Percentiles rank a stretch among this genome's conserved stretches.
phyloP scores from a whole-genome alignment of 352 stramenopile genomes.

The Phytophthora pisi region DNA sequence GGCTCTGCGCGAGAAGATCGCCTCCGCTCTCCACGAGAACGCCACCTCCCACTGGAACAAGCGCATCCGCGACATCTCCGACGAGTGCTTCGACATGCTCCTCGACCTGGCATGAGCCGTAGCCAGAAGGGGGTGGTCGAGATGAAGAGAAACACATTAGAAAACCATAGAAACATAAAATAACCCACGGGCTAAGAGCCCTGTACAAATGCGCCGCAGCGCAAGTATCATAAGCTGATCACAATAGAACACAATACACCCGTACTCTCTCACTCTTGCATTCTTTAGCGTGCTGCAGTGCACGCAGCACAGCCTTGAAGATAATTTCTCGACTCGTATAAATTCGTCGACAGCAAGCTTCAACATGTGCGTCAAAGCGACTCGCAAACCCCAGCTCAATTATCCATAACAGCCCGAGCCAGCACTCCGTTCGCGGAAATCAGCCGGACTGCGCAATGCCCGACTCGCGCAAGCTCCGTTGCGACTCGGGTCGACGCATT shows the following conservation, averaged over 20 bases:
- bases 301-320: background rate
- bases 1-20: conserved; percentile 59
- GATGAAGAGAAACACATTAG: conserved; percentile 21
- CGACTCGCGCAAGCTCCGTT: background rate
- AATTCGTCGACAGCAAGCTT: background rate
- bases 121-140: background rate
- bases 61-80: conserved; percentile 76
- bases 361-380: background rate
- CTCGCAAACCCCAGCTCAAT: no score
- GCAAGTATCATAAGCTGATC: conserved; percentile 30
- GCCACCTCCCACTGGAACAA: conserved; percentile 74
- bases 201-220: conserved; percentile 17
- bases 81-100: conserved; percentile 84
- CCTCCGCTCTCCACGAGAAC: conserved; percentile 70
- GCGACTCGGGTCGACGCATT: background rate
- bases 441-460: background rate
- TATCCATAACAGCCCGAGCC: no score
- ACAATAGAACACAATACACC: conserved; percentile 34
- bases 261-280: conserved; percentile 9
- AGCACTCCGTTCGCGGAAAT: background rate
- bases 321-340: background rate
- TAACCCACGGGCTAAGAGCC: conserved; percentile 28
- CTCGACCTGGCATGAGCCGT: conserved; percentile 68
- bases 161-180: conserved; percentile 40
- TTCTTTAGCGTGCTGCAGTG: background rate